Conservation (phyloP, 768 basidiomycete genomes). For the Boletus subparvulus region DNA sequence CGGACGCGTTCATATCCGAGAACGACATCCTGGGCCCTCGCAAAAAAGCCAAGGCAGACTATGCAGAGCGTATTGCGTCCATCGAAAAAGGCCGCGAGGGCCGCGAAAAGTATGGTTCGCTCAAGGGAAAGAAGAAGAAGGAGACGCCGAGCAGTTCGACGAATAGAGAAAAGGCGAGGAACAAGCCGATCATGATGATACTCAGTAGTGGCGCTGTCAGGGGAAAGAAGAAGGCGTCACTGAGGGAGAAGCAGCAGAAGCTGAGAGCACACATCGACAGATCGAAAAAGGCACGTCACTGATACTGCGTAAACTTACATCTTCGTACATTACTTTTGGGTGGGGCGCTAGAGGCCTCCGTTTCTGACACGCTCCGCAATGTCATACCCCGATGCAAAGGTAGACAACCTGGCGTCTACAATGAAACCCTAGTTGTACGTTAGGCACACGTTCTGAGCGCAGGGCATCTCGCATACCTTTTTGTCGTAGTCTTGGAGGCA, state of each 20-base stretch:
- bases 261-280: constrained; percentile 73
- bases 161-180: constrained; percentile 88
- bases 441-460: neutral
- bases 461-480: constrained; percentile 42
- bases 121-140: constrained; percentile 91
- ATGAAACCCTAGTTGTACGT: constrained; percentile 49
- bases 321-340: neutral
- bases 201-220: constrained; percentile 72
- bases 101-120: constrained; percentile 86
- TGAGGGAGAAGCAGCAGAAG: constrained; percentile 80
- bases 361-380: constrained; percentile 44
- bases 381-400: constrained; percentile 70
- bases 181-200: constrained; percentile 97
- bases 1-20: constrained; percentile 72
- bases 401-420: constrained; percentile 75
- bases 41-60: constrained; percentile 91
- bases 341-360: constrained; percentile 23
- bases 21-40: constrained; percentile 90
- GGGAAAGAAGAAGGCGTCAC: constrained; percentile 79
- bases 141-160: constrained; percentile 81
- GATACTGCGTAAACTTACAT: constrained; percentile 6
- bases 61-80: constrained; percentile 89
- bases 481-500: constrained; percentile 52
- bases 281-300: constrained; percentile 51
- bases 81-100: constrained; percentile 94